Conservation (phyloP, 2,329 filamentous ascomycete species). For the Verticillium longisporum region DNA sequence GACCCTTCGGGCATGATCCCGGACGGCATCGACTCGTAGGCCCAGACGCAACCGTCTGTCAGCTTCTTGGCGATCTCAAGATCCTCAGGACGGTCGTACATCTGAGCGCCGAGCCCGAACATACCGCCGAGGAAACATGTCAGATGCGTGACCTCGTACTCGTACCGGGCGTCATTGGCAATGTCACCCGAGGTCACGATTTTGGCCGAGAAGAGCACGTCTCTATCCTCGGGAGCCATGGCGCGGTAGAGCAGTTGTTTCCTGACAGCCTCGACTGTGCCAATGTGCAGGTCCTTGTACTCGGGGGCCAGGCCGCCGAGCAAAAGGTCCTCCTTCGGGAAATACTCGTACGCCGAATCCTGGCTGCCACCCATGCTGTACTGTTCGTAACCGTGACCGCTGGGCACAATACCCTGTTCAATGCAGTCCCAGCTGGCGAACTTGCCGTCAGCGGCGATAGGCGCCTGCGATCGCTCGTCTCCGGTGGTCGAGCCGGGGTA, state of each 20-base stretch:
- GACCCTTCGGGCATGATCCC: conserved; percentile 61
- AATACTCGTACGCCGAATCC: conserved; percentile 68
- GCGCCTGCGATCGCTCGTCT: conserved; percentile 2
- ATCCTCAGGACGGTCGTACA: conserved; percentile 52
- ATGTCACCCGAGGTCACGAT: conserved; percentile 38
- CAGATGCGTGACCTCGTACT: conserved; percentile 58
- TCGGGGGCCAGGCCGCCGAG: conserved; percentile 68
- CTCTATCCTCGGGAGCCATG: conserved; percentile 57
- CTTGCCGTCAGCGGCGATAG: conserved; percentile 22
- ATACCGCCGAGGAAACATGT: conserved; percentile 67
- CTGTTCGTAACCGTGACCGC: conserved; percentile 34
- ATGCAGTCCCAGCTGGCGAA: conserved; percentile 41
- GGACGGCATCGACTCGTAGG: conserved; percentile 51
- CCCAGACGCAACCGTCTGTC: conserved; percentile 65
- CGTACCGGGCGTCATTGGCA: conserved; percentile 29
- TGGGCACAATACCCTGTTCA: conserved; percentile 50
- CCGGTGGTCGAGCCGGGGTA: conserved; percentile 1
- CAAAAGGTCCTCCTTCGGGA: conserved; percentile 62
- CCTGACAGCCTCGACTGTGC: conserved; percentile 59
- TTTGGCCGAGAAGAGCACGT: conserved; percentile 70
- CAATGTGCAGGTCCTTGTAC: conserved; percentile 67
- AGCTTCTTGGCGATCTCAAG: conserved; percentile 57
- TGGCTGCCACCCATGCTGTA: conserved; percentile 59
- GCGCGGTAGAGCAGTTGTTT: conserved; percentile 72
- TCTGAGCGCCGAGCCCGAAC: conserved; percentile 58